Evolutionary conservation across 108 stramenopile genomes (phyloP).

Genomic region (Parmales sp.): DNA sequence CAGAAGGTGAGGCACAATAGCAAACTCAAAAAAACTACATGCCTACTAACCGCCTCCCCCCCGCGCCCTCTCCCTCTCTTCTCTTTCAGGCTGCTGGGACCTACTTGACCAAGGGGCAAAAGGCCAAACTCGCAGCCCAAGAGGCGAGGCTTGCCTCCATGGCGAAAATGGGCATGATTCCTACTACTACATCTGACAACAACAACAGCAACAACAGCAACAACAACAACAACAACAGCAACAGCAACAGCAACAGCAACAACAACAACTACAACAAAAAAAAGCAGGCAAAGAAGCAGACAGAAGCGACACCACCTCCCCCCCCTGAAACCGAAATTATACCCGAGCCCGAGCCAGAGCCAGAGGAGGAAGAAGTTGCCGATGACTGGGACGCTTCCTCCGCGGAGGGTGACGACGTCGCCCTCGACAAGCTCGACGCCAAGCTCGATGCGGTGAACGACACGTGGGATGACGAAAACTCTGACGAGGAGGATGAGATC

Average conservation of each 20-base stretch:
- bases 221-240: slow-evolving; percentile 26
- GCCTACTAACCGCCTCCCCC: background rate
- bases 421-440: slow-evolving; percentile 15
- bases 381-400: slow-evolving; percentile 23
- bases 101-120: slow-evolving; percentile 83
- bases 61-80: background rate
- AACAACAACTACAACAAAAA: slow-evolving; percentile 18
- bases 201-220: background rate
- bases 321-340: slow-evolving; percentile 7
- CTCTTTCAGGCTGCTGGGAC: slow-evolving; percentile 37
- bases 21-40: slow-evolving; percentile 72
- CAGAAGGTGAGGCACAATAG: slow-evolving; percentile 77
- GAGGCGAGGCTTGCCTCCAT: slow-evolving; percentile 66
- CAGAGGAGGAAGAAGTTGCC: slow-evolving; percentile 48
- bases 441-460: slow-evolving; percentile 38
- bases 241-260: slow-evolving; percentile 32
- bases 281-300: slow-evolving; percentile 23
- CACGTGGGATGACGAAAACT: slow-evolving; percentile 27
- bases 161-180: slow-evolving; percentile 72
- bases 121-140: slow-evolving; percentile 57
- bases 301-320: slow-evolving; percentile 17
- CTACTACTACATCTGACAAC: slow-evolving; percentile 17
- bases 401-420: slow-evolving; percentile 74
- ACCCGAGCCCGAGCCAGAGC: slow-evolving; percentile 17
- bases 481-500: slow-evolving; percentile 65